A percentile compares a stretch with the other conserved stretches of the same genome.
phyloP scores from a whole-genome alignment of 768 basidiomycete genomes.

The Tulasnella sp. region DNA sequence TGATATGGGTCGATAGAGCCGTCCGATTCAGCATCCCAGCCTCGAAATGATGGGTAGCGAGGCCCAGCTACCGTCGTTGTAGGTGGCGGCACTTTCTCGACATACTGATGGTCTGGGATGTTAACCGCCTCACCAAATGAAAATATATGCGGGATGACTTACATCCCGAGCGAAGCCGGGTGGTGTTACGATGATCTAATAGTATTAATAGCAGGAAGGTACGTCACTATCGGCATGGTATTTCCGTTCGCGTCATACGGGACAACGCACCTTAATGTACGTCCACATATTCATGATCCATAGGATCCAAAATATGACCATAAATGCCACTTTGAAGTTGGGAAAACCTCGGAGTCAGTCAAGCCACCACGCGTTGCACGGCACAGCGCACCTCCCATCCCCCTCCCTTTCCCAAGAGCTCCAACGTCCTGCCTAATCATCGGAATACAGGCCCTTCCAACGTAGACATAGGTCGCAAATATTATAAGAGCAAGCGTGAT shows the following conservation, averaged over 20 bases:
- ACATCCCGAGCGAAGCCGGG: slow-evolving; percentile 23
- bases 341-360: not conserved
- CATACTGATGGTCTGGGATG: slow-evolving; percentile 7
- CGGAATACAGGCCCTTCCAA: slow-evolving; percentile 56
- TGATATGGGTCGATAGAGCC: slow-evolving; percentile 5
- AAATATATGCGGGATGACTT: not conserved
- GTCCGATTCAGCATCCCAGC: not conserved
- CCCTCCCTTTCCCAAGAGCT: slow-evolving; percentile 37
- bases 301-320: slow-evolving; percentile 53
- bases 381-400: slow-evolving; percentile 50
- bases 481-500: slow-evolving; percentile 50
- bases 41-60: not conserved
- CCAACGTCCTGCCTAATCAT: slow-evolving; percentile 44
- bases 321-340: slow-evolving; percentile 50
- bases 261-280: slow-evolving; percentile 53
- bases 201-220: slow-evolving; percentile 6
- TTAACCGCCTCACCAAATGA: not conserved
- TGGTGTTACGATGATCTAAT: slow-evolving; percentile 18
- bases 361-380: not conserved
- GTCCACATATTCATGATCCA: slow-evolving; percentile 69
- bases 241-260: not conserved
- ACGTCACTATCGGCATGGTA: slow-evolving; percentile 11
- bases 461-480: slow-evolving; percentile 69
- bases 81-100: slow-evolving; percentile 14
- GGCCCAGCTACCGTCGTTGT: slow-evolving; percentile 7